Conservation (phyloP, 2,329 filamentous ascomycete species). For the Monosporascus sp. region DNA sequence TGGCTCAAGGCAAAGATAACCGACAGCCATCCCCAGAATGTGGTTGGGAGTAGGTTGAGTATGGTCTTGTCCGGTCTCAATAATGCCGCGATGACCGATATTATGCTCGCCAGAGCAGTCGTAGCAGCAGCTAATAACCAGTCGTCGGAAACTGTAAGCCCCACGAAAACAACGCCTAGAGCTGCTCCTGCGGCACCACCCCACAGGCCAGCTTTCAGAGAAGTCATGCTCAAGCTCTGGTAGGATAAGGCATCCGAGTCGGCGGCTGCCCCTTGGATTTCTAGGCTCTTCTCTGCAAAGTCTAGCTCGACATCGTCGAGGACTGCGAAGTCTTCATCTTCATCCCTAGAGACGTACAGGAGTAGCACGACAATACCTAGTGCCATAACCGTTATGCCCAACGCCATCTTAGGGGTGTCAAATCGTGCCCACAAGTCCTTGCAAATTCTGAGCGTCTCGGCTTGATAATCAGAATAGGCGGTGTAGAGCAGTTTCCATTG, state of each 20-base stretch:
- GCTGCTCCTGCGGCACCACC: conserved; percentile 30
- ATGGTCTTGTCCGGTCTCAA: conserved; percentile 40
- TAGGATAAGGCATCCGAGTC: conserved; percentile 26
- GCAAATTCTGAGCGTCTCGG: conserved; percentile 72
- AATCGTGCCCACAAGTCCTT: conserved; percentile 89
- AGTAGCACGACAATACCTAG: conserved; percentile 64
- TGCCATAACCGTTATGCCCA: conserved; percentile 69
- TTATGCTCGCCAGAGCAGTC: conserved; percentile 41
- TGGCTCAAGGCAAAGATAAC: conserved; percentile 78
- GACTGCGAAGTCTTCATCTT: conserved; percentile 49
- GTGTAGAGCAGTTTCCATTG: conserved; percentile 41
- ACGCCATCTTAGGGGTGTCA: conserved; percentile 78
- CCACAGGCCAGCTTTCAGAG: conserved; percentile 32
- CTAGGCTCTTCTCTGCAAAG: conserved; percentile 52
- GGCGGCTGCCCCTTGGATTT: conserved; percentile 37
- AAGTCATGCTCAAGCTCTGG: conserved; percentile 33
- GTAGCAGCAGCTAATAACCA: conserved; percentile 36
- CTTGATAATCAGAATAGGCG: conserved; percentile 70
- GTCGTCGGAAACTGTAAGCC: conserved; percentile 32
- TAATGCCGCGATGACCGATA: conserved; percentile 36
- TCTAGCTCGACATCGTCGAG: conserved; percentile 55
- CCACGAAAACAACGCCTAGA: conserved; percentile 26
- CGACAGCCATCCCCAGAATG: conserved; percentile 84
- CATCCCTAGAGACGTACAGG: conserved; percentile 63
- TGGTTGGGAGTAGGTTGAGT: conserved; percentile 59